Percentiles rank a stretch among this genome's conserved stretches.
These are phyloP conservation scores for Cystobasidium sp. DNA, from an alignment of 1,284 basidiomycete species.

Conservation along the genomic window DNA sequence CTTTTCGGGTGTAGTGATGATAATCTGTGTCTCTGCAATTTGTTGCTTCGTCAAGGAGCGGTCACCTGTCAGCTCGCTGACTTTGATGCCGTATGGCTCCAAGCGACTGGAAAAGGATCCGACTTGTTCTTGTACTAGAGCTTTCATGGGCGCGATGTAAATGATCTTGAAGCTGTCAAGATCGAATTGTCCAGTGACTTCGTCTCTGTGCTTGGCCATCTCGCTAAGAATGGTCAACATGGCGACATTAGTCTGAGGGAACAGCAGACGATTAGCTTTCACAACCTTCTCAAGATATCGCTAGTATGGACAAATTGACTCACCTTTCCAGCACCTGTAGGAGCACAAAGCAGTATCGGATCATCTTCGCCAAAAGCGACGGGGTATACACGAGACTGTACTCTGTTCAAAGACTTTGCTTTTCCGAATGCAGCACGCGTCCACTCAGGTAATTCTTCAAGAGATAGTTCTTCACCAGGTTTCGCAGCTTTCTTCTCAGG, in stretches of 20 bases:
- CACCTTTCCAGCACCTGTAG: conserved; percentile 98
- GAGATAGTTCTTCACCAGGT: conserved; percentile 72
- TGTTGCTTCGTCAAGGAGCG: conserved; percentile 98
- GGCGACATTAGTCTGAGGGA: conserved; percentile 87
- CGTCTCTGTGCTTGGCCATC: conserved; percentile 80
- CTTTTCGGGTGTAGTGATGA: conserved; percentile 98
- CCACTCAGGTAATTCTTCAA: conserved; percentile 82
- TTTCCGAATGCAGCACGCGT: conserved; percentile 76
- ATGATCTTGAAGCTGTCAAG: conserved; percentile 94
- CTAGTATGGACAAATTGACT: conserved; percentile 48
- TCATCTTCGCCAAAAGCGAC: conserved; percentile 90
- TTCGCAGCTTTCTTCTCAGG: conserved; percentile 76
- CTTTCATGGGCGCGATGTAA: conserved; percentile 99
- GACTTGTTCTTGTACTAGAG: conserved; percentile 95
- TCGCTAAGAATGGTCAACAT: conserved; percentile 92
- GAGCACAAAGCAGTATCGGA: conserved; percentile 93
- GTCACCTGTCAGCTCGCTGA: conserved; percentile 96
- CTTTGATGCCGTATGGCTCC: conserved; percentile 77
- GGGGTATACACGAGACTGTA: conserved; percentile 93
- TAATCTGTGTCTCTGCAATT: conserved; percentile 95
- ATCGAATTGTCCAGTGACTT: conserved; percentile 81
- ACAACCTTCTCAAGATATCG: background rate
- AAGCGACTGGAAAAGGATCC: conserved; percentile 88
- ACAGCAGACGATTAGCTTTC: background rate
- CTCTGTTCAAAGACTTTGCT: conserved; percentile 80